These are phyloP conservation scores for Ogataea methylovora DNA, from an alignment of 805 yeast species.

Conservation along the genomic window DNA sequence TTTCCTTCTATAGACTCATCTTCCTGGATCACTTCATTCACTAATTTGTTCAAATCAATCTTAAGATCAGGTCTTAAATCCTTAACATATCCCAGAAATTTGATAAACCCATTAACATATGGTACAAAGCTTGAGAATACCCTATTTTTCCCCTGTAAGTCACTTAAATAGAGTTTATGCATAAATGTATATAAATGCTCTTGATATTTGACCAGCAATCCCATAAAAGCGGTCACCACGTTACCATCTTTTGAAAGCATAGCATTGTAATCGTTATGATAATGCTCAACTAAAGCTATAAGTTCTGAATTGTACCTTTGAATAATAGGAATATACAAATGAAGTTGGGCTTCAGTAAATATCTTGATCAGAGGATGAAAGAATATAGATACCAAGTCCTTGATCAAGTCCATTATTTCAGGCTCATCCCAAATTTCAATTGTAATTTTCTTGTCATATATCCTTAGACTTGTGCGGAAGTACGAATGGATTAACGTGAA, in stretches of 20 bases:
- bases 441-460: conserved; percentile 68
- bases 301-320: conserved; percentile 64
- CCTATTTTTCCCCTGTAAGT: conserved; percentile 33
- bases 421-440: conserved; percentile 82
- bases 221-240: conserved; percentile 59
- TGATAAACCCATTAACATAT: conserved; percentile 68
- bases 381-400: conserved; percentile 63
- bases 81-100: conserved; percentile 57
- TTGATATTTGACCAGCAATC: conserved; percentile 64
- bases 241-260: conserved; percentile 37
- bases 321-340: conserved; percentile 56
- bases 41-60: conserved; percentile 36
- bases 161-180: conserved; percentile 76
- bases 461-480: conserved; percentile 56
- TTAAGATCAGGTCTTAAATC: conserved; percentile 29
- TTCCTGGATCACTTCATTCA: conserved; percentile 10
- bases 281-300: conserved; percentile 43
- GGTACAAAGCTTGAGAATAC: conserved; percentile 63
- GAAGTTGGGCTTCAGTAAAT: conserved; percentile 59
- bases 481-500: conserved; percentile 53
- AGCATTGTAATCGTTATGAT: conserved; percentile 35
- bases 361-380: conserved; percentile 68
- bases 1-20: too few species aligned
- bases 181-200: conserved; percentile 66
- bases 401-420: conserved; percentile 65